A percentile compares a stretch with the other conserved stretches of the same genome.
Conservation (phyloP, 345 rosid species). For the Psidium friedrichsthalianum region DNA sequence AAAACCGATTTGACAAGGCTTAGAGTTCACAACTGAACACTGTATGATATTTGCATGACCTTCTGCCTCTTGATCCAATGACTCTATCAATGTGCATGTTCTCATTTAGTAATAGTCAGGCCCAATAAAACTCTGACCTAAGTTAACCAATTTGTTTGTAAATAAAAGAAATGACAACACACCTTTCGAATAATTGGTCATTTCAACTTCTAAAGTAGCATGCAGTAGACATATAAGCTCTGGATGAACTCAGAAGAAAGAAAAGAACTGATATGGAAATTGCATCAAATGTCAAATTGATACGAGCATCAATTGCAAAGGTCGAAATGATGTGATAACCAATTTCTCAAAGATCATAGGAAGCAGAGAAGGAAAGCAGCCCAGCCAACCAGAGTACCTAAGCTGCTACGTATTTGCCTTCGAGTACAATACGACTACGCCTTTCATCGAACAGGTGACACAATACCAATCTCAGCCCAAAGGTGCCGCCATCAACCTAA, state of each 20-base stretch:
- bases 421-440: neutral
- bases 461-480: neutral
- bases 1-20: neutral
- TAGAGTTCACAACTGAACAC: neutral
- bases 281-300: neutral
- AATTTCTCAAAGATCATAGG: neutral
- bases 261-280: neutral
- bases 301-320: neutral
- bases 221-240: neutral
- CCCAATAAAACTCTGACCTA: neutral
- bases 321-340: neutral
- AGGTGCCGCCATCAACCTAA: neutral
- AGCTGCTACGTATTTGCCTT: neutral
- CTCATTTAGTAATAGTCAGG: neutral
- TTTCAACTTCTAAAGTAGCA: neutral
- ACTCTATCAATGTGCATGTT: neutral
- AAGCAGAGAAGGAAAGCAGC: neutral
- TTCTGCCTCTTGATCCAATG: neutral
- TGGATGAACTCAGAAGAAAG: neutral
- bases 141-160: neutral
- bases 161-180: neutral
- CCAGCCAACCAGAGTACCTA: neutral
- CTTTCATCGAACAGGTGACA: conserved; percentile 3
- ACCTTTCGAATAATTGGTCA: neutral
- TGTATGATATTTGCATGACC: neutral